These are phyloP conservation scores for Scedosporium aurantiacum DNA, from an alignment of 2,329 filamentous ascomycete genomes.

Conservation along the genomic window DNA sequence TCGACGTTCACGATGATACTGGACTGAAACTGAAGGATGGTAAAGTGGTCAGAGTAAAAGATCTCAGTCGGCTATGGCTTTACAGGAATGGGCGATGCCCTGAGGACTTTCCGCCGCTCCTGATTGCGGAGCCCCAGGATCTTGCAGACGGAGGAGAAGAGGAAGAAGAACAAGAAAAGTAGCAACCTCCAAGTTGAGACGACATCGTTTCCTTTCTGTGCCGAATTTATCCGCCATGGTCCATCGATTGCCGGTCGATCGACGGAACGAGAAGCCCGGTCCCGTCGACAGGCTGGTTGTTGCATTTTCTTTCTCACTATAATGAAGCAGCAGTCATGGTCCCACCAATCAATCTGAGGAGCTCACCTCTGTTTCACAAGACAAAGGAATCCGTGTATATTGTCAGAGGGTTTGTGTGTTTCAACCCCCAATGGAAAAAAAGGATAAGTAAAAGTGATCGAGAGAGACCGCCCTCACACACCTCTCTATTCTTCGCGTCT, in stretches of 20 bases:
- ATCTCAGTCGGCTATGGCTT: constrained; percentile 50
- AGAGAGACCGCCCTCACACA: constrained; percentile 4
- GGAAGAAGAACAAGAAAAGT: no score
- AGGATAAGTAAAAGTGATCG: constrained; percentile 7
- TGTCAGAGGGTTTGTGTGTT: neutral
- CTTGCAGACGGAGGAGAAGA: neutral
- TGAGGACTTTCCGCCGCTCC: constrained; percentile 25
- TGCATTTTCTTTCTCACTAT: neutral
- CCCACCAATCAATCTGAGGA: neutral
- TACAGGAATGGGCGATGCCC: constrained; percentile 51
- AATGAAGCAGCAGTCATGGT: neutral
- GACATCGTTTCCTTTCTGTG: neutral
- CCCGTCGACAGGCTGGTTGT: neutral
- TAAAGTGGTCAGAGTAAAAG: constrained; percentile 38
- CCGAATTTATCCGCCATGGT: no score
- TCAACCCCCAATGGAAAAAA: constrained; percentile 5
- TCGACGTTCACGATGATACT: constrained; percentile 26
- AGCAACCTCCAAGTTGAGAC: neutral
- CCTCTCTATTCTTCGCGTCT: constrained; percentile 7
- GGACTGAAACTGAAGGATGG: constrained; percentile 16
- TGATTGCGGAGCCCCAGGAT: constrained; percentile 18
- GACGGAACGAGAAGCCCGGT: no score
- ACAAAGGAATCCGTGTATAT: neutral
- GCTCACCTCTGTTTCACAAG: constrained; percentile 5
- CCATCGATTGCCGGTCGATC: no score